Base-by-base conservation (phyloP, 495 filamentous ascomycete genomes). In the Pseudevernia furfuracea region DNA sequence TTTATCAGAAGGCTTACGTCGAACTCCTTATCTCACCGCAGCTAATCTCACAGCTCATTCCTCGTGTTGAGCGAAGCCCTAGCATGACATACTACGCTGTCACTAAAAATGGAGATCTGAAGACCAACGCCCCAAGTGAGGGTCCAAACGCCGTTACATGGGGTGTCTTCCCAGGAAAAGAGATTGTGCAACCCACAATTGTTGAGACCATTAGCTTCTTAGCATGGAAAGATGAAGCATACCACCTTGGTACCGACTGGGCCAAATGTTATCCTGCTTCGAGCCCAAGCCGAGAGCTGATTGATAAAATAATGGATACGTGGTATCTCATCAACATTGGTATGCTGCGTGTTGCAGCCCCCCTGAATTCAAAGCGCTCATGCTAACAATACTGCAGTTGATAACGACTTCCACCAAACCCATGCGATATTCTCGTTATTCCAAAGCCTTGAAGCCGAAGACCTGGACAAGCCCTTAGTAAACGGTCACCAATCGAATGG, bases 131-230 rank as follows among this genome's bases (percentile, higher is more conserved):
- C 17, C 83, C 82, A 32, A 85, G 84, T 44, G 90, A 92, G 55
- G 91, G 89, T 19, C 95, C 95, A 32, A 99, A 97, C 70, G 95
- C 95, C 15, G 86, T 99, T 58, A 99, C 95, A 6, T 99, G 95
- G 95, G 95, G 95, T 75, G 96, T 97, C 53, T 99, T 97, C 78
- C 92, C 95, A 15, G 94, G 94, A 41, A 94, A 96, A 72, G 95
- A 99, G 75, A 97, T 99, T 71, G 91, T 99, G 53, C 95, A 99
- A 74, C 95, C 95, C 15, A 99, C 95, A n/a, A 95, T 99, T 66
- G 93, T 97, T 56, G 95, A 99, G 77, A 96, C 91, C 10, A 85
- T 97, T 75, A 94, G 89, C 76, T 99, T 99, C 83, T 75, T 99
- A 61, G 95, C 95, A 34, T 99, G 95, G 95, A 96, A 96, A 78